Base-by-base conservation (phyloP, 768 basidiomycete species). In the Trametes cinnabarina region DNA sequence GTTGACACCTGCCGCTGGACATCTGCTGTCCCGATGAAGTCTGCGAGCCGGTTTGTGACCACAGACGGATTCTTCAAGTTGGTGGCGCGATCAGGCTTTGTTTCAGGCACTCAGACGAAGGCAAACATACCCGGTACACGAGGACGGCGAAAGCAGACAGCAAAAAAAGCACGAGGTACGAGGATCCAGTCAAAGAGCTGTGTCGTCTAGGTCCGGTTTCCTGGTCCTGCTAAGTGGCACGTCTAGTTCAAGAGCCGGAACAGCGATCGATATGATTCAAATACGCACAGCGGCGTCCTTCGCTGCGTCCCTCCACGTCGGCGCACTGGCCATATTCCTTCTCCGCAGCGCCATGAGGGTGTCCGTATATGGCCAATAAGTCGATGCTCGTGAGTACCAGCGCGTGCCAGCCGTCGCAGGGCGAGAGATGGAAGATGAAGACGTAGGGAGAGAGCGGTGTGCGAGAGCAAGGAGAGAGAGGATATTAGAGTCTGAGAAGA, bases 11-110 rank as follows among this genome's bases (percentile, higher is more conserved):
- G 37, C 53, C 4, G 37, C 10, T 32, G 32, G 12, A 22, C 42
- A 3, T 51, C 56, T 39, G 14, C 37, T 25, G 47, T 47, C 9
- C 69, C 70, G 20, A 67, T 65, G 25, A 71, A 55, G 39, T 60
- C 57, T 22, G 47, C 54, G 14, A 56, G 30, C 32, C 56, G 56
- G 28, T 44, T 46, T 3, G 40, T 53, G 3, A 56, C 52, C 20
- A 63, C n/a, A 10, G 54, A 41, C 15, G 59, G 52, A 23, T 62
- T 54, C 54, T 60, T n/a, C n/a, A n/a, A n/a, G n/a, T n/a, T n/a
- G n/a, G n/a, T n/a, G n/a, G 32, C 22, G 10, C 43, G 17, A 42
- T 47, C 15, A 37, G 59, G 32, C 12, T 40, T 28, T 25, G 50
- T n/a, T 22, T 28, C 23, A 37, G 22, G 26, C 20, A 20, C 19